Conservation (phyloP, 2,329 filamentous ascomycete genomes). For the Diaporthe batatas region DNA sequence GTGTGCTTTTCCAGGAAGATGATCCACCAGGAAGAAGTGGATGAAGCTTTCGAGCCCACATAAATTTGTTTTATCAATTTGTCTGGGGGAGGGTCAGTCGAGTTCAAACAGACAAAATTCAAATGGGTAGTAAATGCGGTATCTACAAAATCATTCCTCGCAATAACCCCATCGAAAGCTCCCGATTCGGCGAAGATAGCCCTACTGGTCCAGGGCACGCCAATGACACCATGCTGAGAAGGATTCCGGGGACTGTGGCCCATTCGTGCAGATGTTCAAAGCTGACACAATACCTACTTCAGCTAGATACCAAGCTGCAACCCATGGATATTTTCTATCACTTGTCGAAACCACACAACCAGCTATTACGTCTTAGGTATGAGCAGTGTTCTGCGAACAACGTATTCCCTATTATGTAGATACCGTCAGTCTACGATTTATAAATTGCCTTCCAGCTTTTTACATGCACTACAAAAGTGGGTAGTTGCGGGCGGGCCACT, state of each 20-base stretch:
- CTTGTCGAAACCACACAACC: neutral
- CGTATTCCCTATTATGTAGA: neutral
- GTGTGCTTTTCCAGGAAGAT: neutral
- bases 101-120: neutral
- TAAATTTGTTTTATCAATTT: neutral
- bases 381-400: neutral
- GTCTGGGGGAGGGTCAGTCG: neutral
- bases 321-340: neutral
- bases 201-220: neutral
- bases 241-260: neutral
- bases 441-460: neutral
- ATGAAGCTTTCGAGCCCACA: neutral
- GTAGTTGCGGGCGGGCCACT: neutral
- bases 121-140: neutral
- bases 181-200: neutral
- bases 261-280: neutral
- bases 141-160: neutral
- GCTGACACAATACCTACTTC: too few species aligned
- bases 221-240: constrained; percentile 11
- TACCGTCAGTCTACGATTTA: neutral
- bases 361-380: neutral
- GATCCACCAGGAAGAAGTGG: too few species aligned
- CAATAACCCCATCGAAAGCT: neutral
- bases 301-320: neutral
- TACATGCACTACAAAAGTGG: neutral